Base-by-base conservation (phyloP, 345 rosid genomes). In the Rhizophora apiculata region DNA sequence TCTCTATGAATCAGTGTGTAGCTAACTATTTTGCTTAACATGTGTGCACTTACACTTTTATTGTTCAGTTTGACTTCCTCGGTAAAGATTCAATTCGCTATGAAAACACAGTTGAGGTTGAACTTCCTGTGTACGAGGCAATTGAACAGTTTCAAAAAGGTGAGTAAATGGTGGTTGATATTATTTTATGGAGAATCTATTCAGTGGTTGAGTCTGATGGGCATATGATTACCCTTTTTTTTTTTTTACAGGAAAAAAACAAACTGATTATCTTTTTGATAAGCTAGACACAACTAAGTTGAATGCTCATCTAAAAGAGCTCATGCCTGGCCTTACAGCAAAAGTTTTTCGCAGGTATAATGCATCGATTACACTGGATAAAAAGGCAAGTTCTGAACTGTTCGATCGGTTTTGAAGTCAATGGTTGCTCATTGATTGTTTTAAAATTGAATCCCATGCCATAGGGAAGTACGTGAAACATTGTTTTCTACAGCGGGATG, bases 41-140 rank as follows among this genome's bases (percentile, higher is more conserved):
- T 24, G 6, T 55, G 7, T 73, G 11, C 54, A 34, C 62, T 72
- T 63, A 48, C 74, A 60, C 53, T 69, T 43, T 72, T 67, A 67
- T 78, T 39, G 34, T 69, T 71, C 82, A 96, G 99, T 96, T 96
- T 81, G 97, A 96, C 87, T 96, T 96, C 81, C 99, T 96, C n/a
- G 99, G 99, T 89, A 96, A 96, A 82, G 99, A 96, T 82, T 96
- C 99, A n/a, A 96, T 96, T 72, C 87, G 87, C 72, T 96, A 96
- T 75, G 88, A 81, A 78, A 96, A 96, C 74, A 88, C 92, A 9
- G 97, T 96, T 15, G 93, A 84, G 72, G 99, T 96, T 59, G 94
- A 86, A 83, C 88, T 85, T 71, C 89, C 85, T 73, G 99, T 96
- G 52, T 96, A 90, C 79, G 88, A 88, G 81, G 98, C 98, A 68